Evolutionary conservation across 2,329 filamentous ascomycete genomes (phyloP).

Genomic region (Gaeumannomyces tritici): DNA sequence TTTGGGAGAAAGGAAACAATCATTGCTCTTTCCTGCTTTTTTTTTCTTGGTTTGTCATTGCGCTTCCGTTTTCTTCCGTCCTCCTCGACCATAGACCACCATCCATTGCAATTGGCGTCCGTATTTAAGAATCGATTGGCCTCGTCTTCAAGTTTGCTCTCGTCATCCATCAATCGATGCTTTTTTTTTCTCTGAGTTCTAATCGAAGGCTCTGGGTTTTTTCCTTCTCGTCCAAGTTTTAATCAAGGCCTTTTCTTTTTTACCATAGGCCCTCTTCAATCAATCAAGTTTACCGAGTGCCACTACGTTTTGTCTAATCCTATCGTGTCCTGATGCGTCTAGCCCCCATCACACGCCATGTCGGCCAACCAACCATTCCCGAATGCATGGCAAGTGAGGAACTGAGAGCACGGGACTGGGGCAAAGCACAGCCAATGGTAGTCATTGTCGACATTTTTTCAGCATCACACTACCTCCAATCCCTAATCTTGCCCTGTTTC

Average conservation of each 20-base stretch:
- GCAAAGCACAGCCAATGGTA: no score
- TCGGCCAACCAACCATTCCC: no score
- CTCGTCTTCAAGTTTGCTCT: neutral
- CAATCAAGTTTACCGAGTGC: neutral
- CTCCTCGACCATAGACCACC: neutral
- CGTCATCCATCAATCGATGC: neutral
- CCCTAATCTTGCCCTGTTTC: neutral
- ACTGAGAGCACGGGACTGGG: no score
- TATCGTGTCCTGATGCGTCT: neutral
- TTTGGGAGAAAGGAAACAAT: neutral
- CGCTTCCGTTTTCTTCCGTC: neutral
- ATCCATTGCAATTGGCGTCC: neutral
- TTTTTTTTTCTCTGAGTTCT: neutral
- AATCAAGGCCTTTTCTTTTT: neutral
- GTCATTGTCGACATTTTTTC: neutral
- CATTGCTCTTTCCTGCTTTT: neutral
- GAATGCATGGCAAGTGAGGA: no score
- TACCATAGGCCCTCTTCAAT: neutral
- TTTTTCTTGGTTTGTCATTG: neutral
- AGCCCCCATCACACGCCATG: no score
- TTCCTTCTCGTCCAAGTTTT: neutral
- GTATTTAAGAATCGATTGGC: neutral
- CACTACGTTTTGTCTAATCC: no score
- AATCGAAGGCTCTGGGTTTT: neutral
- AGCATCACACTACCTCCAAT: neutral